Base-by-base conservation (phyloP, 192 early-diverging fungal species). In the Backusella sp. region DNA sequence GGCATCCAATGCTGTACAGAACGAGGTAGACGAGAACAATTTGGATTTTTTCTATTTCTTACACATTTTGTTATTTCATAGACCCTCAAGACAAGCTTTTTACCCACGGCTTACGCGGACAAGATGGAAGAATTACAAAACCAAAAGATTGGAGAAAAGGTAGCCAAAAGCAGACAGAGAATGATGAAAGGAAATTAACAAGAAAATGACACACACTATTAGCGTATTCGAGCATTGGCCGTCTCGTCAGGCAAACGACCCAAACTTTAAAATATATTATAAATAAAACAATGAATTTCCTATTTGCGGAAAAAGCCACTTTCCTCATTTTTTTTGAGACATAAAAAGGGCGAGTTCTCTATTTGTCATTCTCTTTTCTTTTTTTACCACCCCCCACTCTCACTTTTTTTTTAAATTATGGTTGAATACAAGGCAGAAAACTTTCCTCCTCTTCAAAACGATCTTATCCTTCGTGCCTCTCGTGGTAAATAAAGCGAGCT, bases 371-470 rank as follows among this genome's bases (percentile, higher is more conserved):
- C n/a, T 5, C n/a, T 56, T 56, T 56, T n/a, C 11, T 39, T n/a
- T 15, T 67, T n/a, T n/a, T n/a, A 28, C 30, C 30, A 21, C 34
- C 35, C 21, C 36, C n/a, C 37, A 36, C 35, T 36, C 35, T 37
- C 7, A 37, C 14, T 12, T 28, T 69, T 12, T 28, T 69, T 68
- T 68, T 68, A 12, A 36, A 19, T 21, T 12, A 69, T 69, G 68
- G 36, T 36, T 69, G 37, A 39, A 44, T 71, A 71, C 44, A 49
- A 71, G 28, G 42, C 70, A 49, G 70, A 49, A 41, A 71, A 71
- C 42, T 98, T 99, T 76, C 96, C 97, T 44, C 82, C 85, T 46
- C 90, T 99, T 28, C 89, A 93, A 79, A 97, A 99, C 82, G 95
- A 99, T 80, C 89, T 98, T 46, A 92, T 97, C 70, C 83, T 99